Evolutionary conservation across 768 basidiomycete species (phyloP), one percentile per base, ranked within the genome.

Genomic region (Suillus tomentosus): DNA sequence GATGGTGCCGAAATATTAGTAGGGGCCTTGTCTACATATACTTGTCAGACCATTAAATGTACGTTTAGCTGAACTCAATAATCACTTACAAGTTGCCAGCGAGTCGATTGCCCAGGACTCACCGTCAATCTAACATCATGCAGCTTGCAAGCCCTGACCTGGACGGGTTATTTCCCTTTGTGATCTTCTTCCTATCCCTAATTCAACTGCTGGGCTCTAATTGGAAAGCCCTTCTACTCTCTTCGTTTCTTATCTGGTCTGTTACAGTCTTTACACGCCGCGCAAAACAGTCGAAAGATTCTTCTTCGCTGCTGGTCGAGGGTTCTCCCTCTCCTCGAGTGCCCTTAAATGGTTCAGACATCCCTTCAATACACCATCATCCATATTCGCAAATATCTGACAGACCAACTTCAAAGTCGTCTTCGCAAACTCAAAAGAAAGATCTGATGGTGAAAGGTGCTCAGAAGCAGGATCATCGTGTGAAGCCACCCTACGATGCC

Each of bases 401-500:
- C 31, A 64, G 59, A 15, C 56, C 42, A 11, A 61, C 43, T 45
- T 57, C 47, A 50, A 36, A 62, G 27, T 27, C 40, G 3, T 27
- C 68, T 42, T 57, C 62, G 19, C 48, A 66, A 27, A 10, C 50
- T 34, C 40, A 60, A 57, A 61, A 31, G 31, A 31, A 42, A 19
- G 62, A 68, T 17, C 60, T 57, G 13, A 51, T 51, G 37, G 50
- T 37, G 11, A 43, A 42, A 47, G 36, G 56, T 37, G 47, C 48
- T 19, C 63, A 73, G 39, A 61, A 50, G 17, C 73, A 69, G n/a
- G 17, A 64, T 17, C 27, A 58, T 39, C 57, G 59, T 43, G 72
- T 66, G 31, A 80, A 76, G 64, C 84, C 85, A 62, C 76, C 85
- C 0, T 91, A 86, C 71, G 92, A 95, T 55, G 86, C 85, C 5